phyloP scores from a whole-genome alignment of 1,284 basidiomycete genomes.

The Moesziomyces sp. region DNA sequence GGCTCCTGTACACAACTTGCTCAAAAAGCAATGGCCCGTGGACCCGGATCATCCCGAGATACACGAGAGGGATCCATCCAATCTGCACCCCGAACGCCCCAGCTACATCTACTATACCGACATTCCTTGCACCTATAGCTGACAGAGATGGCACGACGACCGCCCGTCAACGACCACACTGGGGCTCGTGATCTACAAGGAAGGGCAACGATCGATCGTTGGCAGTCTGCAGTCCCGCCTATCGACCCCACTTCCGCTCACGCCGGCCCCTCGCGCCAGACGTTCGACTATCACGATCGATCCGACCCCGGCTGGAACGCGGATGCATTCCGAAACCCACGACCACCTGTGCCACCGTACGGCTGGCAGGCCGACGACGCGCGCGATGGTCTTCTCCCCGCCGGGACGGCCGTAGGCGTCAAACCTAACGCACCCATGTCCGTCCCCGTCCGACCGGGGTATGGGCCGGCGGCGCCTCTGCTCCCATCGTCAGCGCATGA shows the following conservation, averaged over 20 bases:
- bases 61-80: too few species aligned
- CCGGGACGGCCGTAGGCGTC: not conserved
- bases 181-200: conserved; percentile 5
- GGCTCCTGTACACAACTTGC: too few species aligned
- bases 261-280: conserved; percentile 25
- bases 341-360: conserved; percentile 1
- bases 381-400: not conserved
- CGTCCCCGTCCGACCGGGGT: not conserved
- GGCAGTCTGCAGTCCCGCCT: conserved; percentile 6
- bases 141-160: conserved; percentile 11
- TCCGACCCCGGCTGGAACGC: conserved; percentile 12
- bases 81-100: too few species aligned
- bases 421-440: conserved; percentile 6
- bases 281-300: conserved; percentile 12
- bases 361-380: conserved; percentile 5
- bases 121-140: too few species aligned
- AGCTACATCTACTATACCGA: too few species aligned
- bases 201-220: not conserved
- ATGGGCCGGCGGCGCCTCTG: not conserved
- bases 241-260: conserved; percentile 4
- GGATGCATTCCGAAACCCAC: not conserved
- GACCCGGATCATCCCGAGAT: too few species aligned
- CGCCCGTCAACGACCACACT: conserved; percentile 4
- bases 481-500: not conserved
- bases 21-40: too few species aligned